Conservation (phyloP, 2,329 filamentous ascomycete genomes). For the Botrytis sinoallii region DNA sequence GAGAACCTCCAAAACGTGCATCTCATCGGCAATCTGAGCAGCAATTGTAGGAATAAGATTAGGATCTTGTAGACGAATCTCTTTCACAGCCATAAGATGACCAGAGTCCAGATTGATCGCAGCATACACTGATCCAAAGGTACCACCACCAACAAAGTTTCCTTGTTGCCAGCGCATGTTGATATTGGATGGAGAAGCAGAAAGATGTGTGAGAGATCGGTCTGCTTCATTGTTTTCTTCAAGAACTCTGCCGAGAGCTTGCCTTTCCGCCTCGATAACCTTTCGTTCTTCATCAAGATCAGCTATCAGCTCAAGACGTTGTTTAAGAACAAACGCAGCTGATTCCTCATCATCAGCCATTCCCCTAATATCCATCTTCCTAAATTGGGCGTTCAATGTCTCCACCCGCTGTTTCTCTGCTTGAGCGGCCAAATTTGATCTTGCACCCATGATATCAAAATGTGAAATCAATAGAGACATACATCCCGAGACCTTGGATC, state of each 20-base stretch:
- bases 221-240: conserved; percentile 96
- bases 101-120: conserved; percentile 96
- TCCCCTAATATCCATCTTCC: conserved; percentile 73
- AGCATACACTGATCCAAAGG: conserved; percentile 95
- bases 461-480: conserved; percentile 98
- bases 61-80: conserved; percentile 94
- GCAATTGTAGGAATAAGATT: conserved; percentile 94
- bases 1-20: conserved; percentile 91
- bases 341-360: conserved; percentile 82
- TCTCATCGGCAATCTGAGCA: conserved; percentile 91
- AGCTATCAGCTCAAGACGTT: conserved; percentile 69
- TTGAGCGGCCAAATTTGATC: conserved; percentile 88
- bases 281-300: conserved; percentile 76
- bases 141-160: conserved; percentile 95
- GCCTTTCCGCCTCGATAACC: conserved; percentile 78
- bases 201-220: conserved; percentile 88
- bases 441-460: conserved; percentile 98
- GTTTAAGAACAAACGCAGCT: conserved; percentile 66
- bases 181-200: conserved; percentile 90
- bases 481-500: conserved; percentile 88
- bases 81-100: conserved; percentile 97
- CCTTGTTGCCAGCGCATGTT: conserved; percentile 97
- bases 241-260: conserved; percentile 83
- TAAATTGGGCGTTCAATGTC: conserved; percentile 70
- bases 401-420: conserved; percentile 88